Percentiles rank a stretch among this genome's conserved stretches.
These are phyloP conservation scores for Boletellus deceptivus DNA, from an alignment of 1,284 basidiomycete species.

Conservation along the genomic window DNA sequence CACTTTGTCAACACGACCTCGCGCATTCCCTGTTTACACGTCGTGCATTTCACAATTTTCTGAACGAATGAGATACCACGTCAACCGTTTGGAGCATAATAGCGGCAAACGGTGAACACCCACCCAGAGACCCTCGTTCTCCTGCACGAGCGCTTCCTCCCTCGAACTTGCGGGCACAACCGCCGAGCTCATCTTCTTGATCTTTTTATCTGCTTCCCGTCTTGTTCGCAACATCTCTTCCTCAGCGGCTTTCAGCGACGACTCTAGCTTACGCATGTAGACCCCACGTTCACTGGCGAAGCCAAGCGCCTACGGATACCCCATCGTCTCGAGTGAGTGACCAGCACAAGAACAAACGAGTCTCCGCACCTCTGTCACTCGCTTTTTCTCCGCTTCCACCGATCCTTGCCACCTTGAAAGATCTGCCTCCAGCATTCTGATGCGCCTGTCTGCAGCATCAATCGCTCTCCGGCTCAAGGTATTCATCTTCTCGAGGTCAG, in stretches of 20 bases:
- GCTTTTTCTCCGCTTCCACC: conserved; percentile 40
- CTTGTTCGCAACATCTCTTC: conserved; percentile 35
- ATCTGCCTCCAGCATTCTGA: conserved; percentile 29
- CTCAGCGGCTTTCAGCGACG: conserved; percentile 18
- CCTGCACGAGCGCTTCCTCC: conserved; percentile 44
- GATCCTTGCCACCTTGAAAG: conserved; percentile 35
- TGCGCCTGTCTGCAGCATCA: conserved; percentile 41
- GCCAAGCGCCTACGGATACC: conserved; percentile 15
- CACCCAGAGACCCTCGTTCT: conserved; percentile 68
- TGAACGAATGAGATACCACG: conserved; percentile 31
- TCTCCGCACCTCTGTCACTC: conserved; percentile 30
- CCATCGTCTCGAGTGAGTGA: background rate
- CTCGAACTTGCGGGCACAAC: conserved; percentile 34
- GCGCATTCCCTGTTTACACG: conserved; percentile 84
- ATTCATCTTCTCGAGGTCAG: conserved; percentile 49
- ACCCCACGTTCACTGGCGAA: conserved; percentile 29
- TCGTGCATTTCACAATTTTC: conserved; percentile 90
- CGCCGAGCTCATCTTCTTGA: conserved; percentile 39
- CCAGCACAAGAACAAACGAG: conserved; percentile 13
- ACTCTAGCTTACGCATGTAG: conserved; percentile 27
- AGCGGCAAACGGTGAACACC: conserved; percentile 21
- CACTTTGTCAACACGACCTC: conserved; percentile 90
- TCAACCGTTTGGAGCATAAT: background rate
- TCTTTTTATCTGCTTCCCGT: conserved; percentile 55
- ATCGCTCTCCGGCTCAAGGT: conserved; percentile 41